Conservation (phyloP, 148 eudicot genomes). For the Pouteria glomerata region DNA sequence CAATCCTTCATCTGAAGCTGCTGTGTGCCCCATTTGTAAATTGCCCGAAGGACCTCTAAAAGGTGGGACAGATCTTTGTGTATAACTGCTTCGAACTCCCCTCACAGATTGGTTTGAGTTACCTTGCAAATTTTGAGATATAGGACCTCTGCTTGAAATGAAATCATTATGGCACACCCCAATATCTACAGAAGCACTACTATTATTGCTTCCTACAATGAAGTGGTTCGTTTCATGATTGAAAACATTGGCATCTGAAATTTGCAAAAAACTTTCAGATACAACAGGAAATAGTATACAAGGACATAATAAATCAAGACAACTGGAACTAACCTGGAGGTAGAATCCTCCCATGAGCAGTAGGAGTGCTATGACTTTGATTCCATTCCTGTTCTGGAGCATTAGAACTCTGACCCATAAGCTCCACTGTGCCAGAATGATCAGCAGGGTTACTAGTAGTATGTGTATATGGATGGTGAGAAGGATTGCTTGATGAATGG, state of each 20-base stretch:
- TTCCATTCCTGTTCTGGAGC: conserved; percentile 56
- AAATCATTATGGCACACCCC: conserved; percentile 18
- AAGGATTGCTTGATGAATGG: conserved; percentile 34
- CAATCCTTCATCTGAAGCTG: conserved; percentile 33
- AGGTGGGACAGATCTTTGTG: conserved; percentile 13
- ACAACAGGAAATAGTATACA: neutral
- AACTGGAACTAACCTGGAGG: conserved; percentile 29
- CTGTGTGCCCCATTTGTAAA: conserved; percentile 7
- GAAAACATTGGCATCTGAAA: conserved; percentile 18
- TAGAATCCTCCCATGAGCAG: conserved; percentile 45
- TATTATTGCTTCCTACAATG: conserved; percentile 16
- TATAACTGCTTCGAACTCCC: conserved; percentile 19
- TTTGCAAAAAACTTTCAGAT: conserved; percentile 4
- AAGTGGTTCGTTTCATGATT: conserved; percentile 14
- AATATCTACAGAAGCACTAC: conserved; percentile 8
- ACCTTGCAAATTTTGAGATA: conserved; percentile 19
- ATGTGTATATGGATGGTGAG: conserved; percentile 29
- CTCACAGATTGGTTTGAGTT: conserved; percentile 10
- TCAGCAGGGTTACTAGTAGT: conserved; percentile 38
- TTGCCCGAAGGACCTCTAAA: conserved; percentile 21
- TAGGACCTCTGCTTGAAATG: conserved; percentile 10
- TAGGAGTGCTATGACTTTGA: conserved; percentile 32
- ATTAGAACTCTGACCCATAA: conserved; percentile 38
- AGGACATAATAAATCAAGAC: conserved; percentile 5
- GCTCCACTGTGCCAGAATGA: conserved; percentile 36